phyloP scores from a whole-genome alignment of 768 basidiomycete species.

The Serpula lacrymans region DNA sequence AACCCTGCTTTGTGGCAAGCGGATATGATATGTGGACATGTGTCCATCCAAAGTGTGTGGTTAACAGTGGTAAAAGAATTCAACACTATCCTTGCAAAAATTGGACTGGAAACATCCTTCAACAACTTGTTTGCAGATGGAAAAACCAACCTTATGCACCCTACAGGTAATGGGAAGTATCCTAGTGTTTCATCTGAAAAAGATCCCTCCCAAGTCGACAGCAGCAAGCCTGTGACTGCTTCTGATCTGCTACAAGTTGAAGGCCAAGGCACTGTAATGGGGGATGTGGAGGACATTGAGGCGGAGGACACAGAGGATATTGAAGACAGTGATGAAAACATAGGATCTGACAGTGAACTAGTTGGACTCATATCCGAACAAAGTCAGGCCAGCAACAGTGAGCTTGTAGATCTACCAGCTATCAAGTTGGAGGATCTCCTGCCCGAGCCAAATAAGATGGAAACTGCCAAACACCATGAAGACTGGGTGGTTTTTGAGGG shows the following conservation, averaged over 20 bases:
- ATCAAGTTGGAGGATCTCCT: neutral
- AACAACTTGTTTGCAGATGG: neutral
- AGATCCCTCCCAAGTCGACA: too few species aligned
- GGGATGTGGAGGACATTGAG: too few species aligned
- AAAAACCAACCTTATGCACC: neutral
- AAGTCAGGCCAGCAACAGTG: neutral
- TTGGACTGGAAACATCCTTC: neutral
- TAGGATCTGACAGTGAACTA: neutral
- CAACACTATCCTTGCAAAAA: neutral
- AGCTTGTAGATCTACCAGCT: neutral
- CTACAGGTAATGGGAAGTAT: slow-evolving; percentile 4
- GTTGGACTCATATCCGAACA: too few species aligned
- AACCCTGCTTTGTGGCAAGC: slow-evolving; percentile 3
- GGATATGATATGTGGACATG: neutral
- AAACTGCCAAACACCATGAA: neutral
- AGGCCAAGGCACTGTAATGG: too few species aligned
- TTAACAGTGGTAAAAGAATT: neutral
- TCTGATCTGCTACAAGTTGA: too few species aligned
- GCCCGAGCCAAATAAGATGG: neutral
- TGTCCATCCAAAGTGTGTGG: neutral
- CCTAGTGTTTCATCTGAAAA: slow-evolving; percentile 1
- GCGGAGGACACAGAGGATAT: too few species aligned
- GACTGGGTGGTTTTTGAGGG: neutral
- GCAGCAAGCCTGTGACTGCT: too few species aligned
- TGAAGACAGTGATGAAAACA: too few species aligned